A percentile compares a stretch with the other conserved stretches of the same genome.
Evolutionary conservation across 2,329 filamentous ascomycete species (phyloP).

Genomic region (Didymellaceae sp.): DNA sequence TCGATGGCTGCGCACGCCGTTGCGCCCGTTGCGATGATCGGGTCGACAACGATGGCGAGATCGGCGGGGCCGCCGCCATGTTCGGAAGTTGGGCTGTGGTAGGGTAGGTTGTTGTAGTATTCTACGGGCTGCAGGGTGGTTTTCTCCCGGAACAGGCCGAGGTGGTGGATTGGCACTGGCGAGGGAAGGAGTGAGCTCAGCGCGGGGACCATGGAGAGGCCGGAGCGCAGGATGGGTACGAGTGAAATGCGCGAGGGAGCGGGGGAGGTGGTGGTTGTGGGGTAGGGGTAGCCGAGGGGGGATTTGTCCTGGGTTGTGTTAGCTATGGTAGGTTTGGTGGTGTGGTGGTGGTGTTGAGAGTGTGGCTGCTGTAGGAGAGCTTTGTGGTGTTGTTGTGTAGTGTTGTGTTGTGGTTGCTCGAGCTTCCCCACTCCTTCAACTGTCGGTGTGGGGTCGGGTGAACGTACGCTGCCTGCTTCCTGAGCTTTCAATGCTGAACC

Average conservation of each 20-base stretch:
- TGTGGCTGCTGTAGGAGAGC: background rate
- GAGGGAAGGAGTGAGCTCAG: conserved; percentile 81
- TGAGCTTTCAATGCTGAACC: conserved; percentile 64
- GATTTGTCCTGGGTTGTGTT: conserved; percentile 68
- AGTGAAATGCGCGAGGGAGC: conserved; percentile 74
- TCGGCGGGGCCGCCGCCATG: conserved; percentile 54
- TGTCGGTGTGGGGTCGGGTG: background rate
- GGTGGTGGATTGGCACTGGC: conserved; percentile 85
- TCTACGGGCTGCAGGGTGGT: conserved; percentile 87
- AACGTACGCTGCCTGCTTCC: conserved; percentile 68
- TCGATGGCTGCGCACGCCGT: conserved; percentile 90
- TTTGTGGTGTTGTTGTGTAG: background rate
- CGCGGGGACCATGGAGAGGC: conserved; percentile 88
- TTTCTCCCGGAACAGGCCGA: conserved; percentile 92
- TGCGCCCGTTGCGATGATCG: conserved; percentile 90
- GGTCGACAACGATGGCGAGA: conserved; percentile 86
- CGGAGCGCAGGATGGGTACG: conserved; percentile 91
- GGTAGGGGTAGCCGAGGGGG: conserved; percentile 78
- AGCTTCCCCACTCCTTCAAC: background rate
- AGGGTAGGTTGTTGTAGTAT: conserved; percentile 97
- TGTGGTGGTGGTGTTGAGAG: conserved; percentile 1
- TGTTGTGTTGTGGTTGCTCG: background rate
- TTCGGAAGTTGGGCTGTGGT: conserved; percentile 63
- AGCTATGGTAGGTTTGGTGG: background rate
- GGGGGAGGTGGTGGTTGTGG: conserved; percentile 68